Evolutionary conservation across 768 basidiomycete genomes (phyloP).

Genomic region (Boletus bicolor): DNA sequence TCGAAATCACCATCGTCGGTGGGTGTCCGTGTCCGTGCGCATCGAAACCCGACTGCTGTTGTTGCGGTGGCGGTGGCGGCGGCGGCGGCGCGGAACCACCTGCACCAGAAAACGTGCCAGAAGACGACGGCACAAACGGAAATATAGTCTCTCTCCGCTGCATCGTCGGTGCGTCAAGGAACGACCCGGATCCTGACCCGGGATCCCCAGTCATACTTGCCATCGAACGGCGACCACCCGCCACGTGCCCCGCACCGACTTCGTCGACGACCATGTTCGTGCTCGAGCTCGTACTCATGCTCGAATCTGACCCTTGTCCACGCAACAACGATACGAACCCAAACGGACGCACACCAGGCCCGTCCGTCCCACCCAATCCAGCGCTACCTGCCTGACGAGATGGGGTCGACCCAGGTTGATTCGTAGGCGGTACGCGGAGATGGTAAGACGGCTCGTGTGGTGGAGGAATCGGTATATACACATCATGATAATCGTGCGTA

Average conservation of each 20-base stretch:
- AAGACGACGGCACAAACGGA: slow-evolving; percentile 6
- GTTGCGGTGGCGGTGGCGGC: neutral
- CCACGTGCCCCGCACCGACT: neutral
- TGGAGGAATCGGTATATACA: neutral
- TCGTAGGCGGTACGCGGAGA: slow-evolving; percentile 8
- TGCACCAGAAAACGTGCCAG: slow-evolving; percentile 1
- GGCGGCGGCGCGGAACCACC: neutral
- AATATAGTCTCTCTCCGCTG: slow-evolving; percentile 14
- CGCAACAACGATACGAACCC: slow-evolving; percentile 14
- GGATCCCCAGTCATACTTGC: neutral
- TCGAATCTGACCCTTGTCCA: slow-evolving; percentile 20
- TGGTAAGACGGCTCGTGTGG: slow-evolving; percentile 5
- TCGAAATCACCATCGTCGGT: slow-evolving; percentile 5
- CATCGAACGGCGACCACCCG: slow-evolving; percentile 8
- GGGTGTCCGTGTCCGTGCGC: neutral
- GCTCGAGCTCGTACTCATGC: slow-evolving; percentile 12
- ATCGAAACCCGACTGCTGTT: slow-evolving; percentile 5
- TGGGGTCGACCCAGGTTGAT: slow-evolving; percentile 2
- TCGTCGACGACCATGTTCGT: slow-evolving; percentile 15
- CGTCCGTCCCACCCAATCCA: slow-evolving; percentile 6
- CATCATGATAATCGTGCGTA: slow-evolving; percentile 3
- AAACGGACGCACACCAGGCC: slow-evolving; percentile 9
- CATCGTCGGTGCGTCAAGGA: slow-evolving; percentile 9
- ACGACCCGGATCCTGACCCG: neutral
- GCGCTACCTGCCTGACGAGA: slow-evolving; percentile 2